These are phyloP conservation scores for Luffa aegyptiaca DNA, from an alignment of 306 rosid genomes.

Conservation along the genomic window DNA sequence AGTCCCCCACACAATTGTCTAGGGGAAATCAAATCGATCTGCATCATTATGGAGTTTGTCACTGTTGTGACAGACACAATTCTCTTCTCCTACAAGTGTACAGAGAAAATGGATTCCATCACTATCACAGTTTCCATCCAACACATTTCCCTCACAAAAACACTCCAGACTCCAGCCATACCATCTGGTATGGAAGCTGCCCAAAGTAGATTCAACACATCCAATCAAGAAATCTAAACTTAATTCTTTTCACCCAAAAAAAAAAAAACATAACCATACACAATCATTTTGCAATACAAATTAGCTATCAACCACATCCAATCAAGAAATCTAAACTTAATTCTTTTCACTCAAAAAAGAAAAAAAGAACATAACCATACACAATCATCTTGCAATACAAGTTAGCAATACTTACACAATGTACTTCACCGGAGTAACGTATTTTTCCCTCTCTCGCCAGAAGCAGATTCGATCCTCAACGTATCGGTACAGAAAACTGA, in stretches of 20 bases:
- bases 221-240: neutral
- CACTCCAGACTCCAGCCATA: neutral
- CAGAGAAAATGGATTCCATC: neutral
- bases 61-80: conserved; percentile 4
- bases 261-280: neutral
- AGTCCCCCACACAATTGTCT: neutral
- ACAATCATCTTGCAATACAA: neutral
- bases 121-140: neutral
- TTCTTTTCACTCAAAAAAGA: neutral
- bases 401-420: neutral
- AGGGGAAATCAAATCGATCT: neutral
- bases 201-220: conserved; percentile 1
- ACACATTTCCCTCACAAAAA: neutral
- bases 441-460: neutral
- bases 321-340: neutral
- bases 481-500: neutral
- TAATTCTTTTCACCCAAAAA: neutral
- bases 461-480: neutral
- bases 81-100: neutral
- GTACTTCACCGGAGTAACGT: neutral
- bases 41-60: neutral
- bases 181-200: neutral
- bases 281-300: neutral
- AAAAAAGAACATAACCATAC: neutral
- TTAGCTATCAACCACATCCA: neutral